Base-by-base conservation (phyloP, 23 red algal genomes). In the Gracilariopsis chorda region DNA sequence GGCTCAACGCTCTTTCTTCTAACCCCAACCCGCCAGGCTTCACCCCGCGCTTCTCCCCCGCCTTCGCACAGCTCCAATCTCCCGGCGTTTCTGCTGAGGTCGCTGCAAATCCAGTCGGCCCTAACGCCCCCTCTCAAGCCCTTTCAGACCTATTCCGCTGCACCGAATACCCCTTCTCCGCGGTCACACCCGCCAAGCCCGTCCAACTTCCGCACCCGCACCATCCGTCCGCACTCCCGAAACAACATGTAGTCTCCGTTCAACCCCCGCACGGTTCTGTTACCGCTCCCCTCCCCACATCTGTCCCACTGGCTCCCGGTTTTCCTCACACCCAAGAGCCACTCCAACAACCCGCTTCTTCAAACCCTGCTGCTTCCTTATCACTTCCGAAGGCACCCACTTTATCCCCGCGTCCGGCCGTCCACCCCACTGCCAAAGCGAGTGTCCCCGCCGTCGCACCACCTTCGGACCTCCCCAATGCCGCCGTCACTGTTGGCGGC, bases 51-150 rank as follows among this genome's bases (percentile, higher is more conserved):
- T 65, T 88, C 65, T 55, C 83, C 27, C 83, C 83, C n/a, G 19
- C 57, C 40, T 83, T 83, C 27, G 13, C 52, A 29, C 57, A 24
- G 39, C 57, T 88, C 30, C 45, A 47, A 21, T 88, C 83, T 40
- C 83, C 83, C 19, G 83, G 83, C 48, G 83, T 88, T 17, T 88
- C 83, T 55, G 83, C 57, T 28, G 83, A 88, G 55, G 75, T 88
- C 53, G 83, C 83, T 19, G 69, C 45, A 13, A 64, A 47, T 36
- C 55, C 62, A 4, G 57, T 33, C 58, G 46, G 75, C 32, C 64
- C 64, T 2, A 16, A 62, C 37, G 17, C 40, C 52, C 57, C 83
- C 30, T 73, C 83, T 16, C 44, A 52, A 24, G 48, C 42, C 34
- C 83, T 88, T 32, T 76, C 69, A 48, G 83, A 88, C 47, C 67